Base-by-base conservation (phyloP, 805 yeast genomes). In the Saccharomyces eubayanus region DNA sequence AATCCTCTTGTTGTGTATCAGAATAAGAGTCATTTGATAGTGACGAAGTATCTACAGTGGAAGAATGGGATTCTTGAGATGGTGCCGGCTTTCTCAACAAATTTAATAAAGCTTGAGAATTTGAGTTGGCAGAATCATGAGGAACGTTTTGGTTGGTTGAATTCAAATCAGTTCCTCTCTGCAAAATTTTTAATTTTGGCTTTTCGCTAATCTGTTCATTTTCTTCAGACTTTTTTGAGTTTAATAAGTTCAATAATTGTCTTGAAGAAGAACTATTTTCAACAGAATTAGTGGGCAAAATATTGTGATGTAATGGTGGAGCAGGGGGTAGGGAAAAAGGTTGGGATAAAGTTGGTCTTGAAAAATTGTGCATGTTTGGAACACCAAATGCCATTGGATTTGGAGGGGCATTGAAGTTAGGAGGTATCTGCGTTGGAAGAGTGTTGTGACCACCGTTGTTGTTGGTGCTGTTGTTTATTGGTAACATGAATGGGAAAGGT, bases 281-380 rank as follows among this genome's bases (percentile, higher is more conserved):
- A 29, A 57, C 57, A 3, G 61, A 51, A 47, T 47, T 51, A 3
- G 31, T 27, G 10, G 63, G 57, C 3, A 67, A 56, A n/a, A 24
- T 24, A 3, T 24, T 24, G 3, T 24, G 24, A 24, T 24, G 24
- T 24, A 24, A 2, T 24, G 24, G 24, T 24, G 65, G 66, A 50
- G 72, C 61, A 6, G 71, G 65, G 40, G 74, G 73, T 52, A 64
- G 66, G 6, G 75, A 67, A 11, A 78, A 70, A 14, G 63, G 58
- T 5, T 67, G 56, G n/a, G 65, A 66, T 49, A 72, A 61, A 8
- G 72, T 65, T 45, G 74, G 73, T 52, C 65, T 67, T 8, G 75
- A 67, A 11, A 78, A 69, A 48, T 74, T 70, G 29, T 69, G 69
- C 11, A 74, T 68, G 29, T 74, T 66, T 31, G 78, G 78, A 11